phyloP scores from a whole-genome alignment of 306 rosid genomes.

The Vigna mungo region DNA sequence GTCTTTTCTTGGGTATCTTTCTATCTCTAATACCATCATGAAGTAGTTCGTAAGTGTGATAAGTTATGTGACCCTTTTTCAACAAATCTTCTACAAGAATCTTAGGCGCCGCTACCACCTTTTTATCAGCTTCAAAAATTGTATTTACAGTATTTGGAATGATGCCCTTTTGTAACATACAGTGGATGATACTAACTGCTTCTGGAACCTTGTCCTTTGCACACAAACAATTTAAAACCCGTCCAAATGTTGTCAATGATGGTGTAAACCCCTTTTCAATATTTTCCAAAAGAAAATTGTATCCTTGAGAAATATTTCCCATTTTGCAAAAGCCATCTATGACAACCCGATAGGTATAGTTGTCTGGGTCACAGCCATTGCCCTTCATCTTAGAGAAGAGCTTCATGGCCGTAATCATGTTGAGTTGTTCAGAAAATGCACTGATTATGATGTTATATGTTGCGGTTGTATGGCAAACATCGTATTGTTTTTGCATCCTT shows the following conservation, averaged over 20 bases:
- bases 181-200: constrained; percentile 77
- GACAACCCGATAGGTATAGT: constrained; percentile 77
- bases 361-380: constrained; percentile 62
- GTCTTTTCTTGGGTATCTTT: constrained; percentile 57
- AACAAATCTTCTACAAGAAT: constrained; percentile 85
- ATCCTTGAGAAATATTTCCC: constrained; percentile 68
- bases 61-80: constrained; percentile 82
- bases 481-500: constrained; percentile 54
- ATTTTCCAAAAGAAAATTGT: constrained; percentile 62
- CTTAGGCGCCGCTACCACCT: constrained; percentile 86
- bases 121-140: constrained; percentile 85
- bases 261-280: constrained; percentile 72
- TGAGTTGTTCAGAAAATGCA: constrained; percentile 75
- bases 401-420: constrained; percentile 60
- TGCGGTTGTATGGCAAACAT: constrained; percentile 66
- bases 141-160: constrained; percentile 79
- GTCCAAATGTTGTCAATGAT: constrained; percentile 72
- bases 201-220: constrained; percentile 66
- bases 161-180: constrained; percentile 77
- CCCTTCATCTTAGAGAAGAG: constrained; percentile 70
- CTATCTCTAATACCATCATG: constrained; percentile 86
- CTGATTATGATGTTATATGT: constrained; percentile 73
- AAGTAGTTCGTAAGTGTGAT: constrained; percentile 76
- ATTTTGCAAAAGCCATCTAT: constrained; percentile 85
- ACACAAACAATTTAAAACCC: constrained; percentile 82